Percentiles rank a stretch among this genome's conserved stretches.
Evolutionary conservation across 108 stramenopile species (phyloP).

Genomic region (Pseudonitzschia pungens): DNA sequence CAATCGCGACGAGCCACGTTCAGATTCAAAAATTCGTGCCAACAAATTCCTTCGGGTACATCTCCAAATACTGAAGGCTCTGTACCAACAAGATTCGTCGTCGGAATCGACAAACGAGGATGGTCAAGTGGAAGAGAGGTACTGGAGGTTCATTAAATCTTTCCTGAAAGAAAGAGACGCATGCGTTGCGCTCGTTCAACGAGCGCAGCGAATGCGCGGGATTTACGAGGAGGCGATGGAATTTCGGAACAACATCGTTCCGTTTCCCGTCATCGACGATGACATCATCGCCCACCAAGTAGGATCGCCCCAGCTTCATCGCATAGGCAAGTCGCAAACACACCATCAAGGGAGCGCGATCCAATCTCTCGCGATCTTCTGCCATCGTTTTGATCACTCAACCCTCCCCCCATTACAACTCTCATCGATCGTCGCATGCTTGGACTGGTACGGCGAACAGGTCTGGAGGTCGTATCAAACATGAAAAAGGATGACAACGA

Average conservation of each 20-base stretch:
- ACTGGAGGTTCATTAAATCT: conserved; percentile 24
- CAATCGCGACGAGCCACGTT: no score
- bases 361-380: conserved; percentile 5
- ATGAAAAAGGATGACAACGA: not conserved
- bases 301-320: conserved; percentile 2
- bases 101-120: conserved; percentile 11
- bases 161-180: conserved; percentile 20
- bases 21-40: conserved; percentile 6
- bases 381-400: conserved; percentile 5
- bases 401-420: not conserved
- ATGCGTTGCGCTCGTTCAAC: conserved; percentile 4
- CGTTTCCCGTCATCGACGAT: not conserved
- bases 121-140: conserved; percentile 5
- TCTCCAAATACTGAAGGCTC: conserved; percentile 18
- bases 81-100: conserved; percentile 15
- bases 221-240: conserved; percentile 27
- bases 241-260: conserved; percentile 2
- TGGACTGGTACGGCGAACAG: not conserved
- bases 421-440: not conserved
- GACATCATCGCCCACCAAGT: conserved; percentile 8
- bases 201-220: conserved; percentile 15
- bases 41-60: conserved; percentile 28
- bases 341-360: conserved; percentile 8
- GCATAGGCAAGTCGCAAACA: not conserved
- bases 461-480: not conserved